Base-by-base conservation (phyloP, 345 rosid species). In the Fremontodendron californicum region DNA sequence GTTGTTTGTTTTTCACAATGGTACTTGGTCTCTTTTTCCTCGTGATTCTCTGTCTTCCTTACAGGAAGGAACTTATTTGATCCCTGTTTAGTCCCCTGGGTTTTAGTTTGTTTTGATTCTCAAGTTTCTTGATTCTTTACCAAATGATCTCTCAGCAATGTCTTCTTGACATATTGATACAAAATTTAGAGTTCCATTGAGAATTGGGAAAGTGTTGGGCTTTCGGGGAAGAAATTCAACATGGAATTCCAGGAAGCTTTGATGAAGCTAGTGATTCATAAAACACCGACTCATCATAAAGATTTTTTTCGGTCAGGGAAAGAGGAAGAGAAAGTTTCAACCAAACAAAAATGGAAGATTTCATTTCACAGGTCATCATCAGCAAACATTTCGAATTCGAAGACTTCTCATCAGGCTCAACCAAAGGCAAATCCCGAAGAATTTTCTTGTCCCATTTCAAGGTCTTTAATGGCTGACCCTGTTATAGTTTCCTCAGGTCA, bases 401-500 rank as follows among this genome's bases (percentile, higher is more conserved):
- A 65, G 16, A 10, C 42, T 48, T 48, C 16, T 46, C 75, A 68
- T 71, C 77, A 70, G 75, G 10, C 65, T 18, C 80, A 57, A 16
- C 29, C 23, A 23, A 48, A 49, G n/a, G 55, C 46, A 23, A 35
- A 67, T 1, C 97, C 93, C 1, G 7, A 77, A 13, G 98, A 93
- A 75, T 93, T 93, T 74, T 82, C 87, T 45, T 96, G 99, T 77
- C 96, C 93, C 0, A 77, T 96, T 79, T 91, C 97, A 0, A 90
- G 86, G 35, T 83, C 82, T 21, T 77, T 93, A 78, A 96, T 96
- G 99, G 84, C 85, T 0, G 99, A 92, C 27, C 98, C 99, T 4
- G 89, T 93, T 15, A 91, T 96, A 16, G 96, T 96, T 80, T 84
- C 97, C 51, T 96, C 98, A 1, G 99, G 99, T 29, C 98, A 96